Conservation (phyloP, 2,329 filamentous ascomycete genomes). For the Claviceps fusiformis region DNA sequence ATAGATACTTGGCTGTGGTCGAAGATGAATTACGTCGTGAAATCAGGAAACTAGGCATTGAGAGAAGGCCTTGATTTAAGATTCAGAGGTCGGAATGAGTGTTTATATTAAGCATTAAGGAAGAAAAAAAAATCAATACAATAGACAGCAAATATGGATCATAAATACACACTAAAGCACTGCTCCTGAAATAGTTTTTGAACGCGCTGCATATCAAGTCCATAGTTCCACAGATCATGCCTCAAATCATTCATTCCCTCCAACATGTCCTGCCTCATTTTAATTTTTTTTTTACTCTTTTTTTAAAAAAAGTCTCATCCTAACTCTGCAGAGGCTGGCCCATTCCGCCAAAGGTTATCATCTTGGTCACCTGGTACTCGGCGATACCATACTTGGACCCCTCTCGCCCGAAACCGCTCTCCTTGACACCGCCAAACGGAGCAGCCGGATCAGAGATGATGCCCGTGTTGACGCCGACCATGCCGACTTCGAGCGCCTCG, state of each 20-base stretch:
- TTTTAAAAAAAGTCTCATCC: not conserved
- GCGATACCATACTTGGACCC: constrained; percentile 64
- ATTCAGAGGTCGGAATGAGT: too few species aligned
- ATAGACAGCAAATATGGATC: not conserved
- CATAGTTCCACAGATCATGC: not conserved
- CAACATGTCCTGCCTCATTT: not conserved
- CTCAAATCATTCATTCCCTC: not conserved
- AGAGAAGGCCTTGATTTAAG: too few species aligned
- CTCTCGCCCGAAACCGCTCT: constrained; percentile 69
- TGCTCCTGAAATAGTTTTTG: not conserved
- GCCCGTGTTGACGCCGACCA: constrained; percentile 77
- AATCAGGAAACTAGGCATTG: too few species aligned
- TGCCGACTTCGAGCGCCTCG: constrained; percentile 66
- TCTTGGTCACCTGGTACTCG: constrained; percentile 66
- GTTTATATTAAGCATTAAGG: too few species aligned
- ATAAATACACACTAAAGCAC: not conserved
- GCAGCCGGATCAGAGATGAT: constrained; percentile 43
- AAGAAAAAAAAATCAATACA: too few species aligned
- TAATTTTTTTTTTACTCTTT: not conserved
- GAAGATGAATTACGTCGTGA: too few species aligned
- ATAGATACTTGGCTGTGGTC: too few species aligned
- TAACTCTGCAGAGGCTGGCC: constrained; percentile 37
- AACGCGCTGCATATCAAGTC: not conserved
- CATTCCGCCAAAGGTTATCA: constrained; percentile 40
- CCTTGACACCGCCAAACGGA: constrained; percentile 69